Evolutionary conservation across 805 yeast species (phyloP).

Genomic region (Martiniozyma abietophila): DNA sequence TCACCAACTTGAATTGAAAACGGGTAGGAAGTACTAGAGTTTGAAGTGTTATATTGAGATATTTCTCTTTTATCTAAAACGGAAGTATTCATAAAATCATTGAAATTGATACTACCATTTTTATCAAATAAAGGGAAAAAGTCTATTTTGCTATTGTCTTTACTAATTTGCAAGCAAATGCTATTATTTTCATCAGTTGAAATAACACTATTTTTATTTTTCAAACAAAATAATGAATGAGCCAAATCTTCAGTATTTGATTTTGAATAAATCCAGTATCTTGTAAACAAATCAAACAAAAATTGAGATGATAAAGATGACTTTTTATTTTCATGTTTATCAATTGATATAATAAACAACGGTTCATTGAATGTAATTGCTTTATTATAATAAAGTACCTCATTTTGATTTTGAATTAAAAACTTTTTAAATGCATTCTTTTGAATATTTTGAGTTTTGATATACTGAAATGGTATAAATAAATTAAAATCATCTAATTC

Average conservation of each 20-base stretch:
- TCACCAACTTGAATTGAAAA: conserved; percentile 22
- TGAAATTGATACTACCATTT: conserved; percentile 5
- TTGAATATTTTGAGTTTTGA: conserved; percentile 6
- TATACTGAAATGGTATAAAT: conserved; percentile 28
- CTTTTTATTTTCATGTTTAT: conserved; percentile 15
- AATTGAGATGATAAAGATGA: conserved; percentile 9
- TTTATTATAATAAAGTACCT: conserved; percentile 21
- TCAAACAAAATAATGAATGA: conserved; percentile 36
- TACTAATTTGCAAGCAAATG: conserved; percentile 31
- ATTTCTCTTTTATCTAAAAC: background rate
- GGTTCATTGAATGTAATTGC: conserved; percentile 24
- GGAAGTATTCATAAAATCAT: conserved; percentile 9
- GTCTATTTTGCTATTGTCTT: conserved; percentile 22
- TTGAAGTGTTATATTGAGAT: background rate
- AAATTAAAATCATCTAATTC: conserved; percentile 30
- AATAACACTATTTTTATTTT: conserved; percentile 20
- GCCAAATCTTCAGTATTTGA: conserved; percentile 26
- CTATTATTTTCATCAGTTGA: conserved; percentile 12
- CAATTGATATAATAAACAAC: conserved; percentile 30
- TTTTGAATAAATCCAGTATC: conserved; percentile 29
- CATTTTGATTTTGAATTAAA: conserved; percentile 9
- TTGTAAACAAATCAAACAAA: conserved; percentile 35
- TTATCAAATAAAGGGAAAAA: conserved; percentile 22
- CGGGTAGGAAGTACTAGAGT: conserved; percentile 9
- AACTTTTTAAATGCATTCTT: background rate